A percentile compares a stretch with the other conserved stretches of the same genome.
phyloP scores from a whole-genome alignment of 73 alveolate genomes.

The Paramecium bursaria region DNA sequence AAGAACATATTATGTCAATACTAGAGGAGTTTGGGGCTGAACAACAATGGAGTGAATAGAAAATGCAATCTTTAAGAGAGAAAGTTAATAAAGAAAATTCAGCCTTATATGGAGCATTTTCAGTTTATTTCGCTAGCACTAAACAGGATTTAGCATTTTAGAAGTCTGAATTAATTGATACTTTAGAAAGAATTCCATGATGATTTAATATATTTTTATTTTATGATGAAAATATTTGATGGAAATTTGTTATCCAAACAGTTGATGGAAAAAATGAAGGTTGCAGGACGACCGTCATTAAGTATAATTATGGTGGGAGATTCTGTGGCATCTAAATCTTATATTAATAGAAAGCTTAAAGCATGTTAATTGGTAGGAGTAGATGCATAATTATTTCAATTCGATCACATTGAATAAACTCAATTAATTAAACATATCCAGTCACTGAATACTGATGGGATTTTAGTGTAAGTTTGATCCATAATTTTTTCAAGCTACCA shows the following conservation, averaged over 20 bases:
- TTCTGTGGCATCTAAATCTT: constrained; percentile 45
- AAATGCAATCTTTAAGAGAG: background rate
- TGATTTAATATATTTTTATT: too few relatives aligned
- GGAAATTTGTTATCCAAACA: background rate
- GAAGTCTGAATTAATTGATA: too few relatives aligned
- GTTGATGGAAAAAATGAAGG: too few relatives aligned
- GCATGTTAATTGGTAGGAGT: constrained; percentile 29
- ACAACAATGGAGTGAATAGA: background rate
- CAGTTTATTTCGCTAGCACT: constrained; percentile 49
- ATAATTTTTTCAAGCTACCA: constrained; percentile 71
- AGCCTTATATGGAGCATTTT: constrained; percentile 40
- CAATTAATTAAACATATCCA: constrained; percentile 21
- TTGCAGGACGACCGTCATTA: too few relatives aligned
- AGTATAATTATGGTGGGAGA: constrained; percentile 49
- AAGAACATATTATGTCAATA: background rate
- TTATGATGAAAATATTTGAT: too few relatives aligned
- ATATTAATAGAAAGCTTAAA: constrained; percentile 39
- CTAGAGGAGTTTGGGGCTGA: constrained; percentile 15
- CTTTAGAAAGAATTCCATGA: too few relatives aligned
- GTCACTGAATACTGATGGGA: constrained; percentile 33
- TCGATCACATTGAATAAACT: background rate
- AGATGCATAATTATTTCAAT: constrained; percentile 14
- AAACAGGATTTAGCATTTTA: too few relatives aligned
- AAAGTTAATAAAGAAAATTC: constrained; percentile 40
- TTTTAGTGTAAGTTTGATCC: constrained; percentile 33